A percentile compares a stretch with the other conserved stretches of the same genome.
These are phyloP conservation scores for Fusarium torreyae DNA, from an alignment of 2,329 filamentous ascomycete genomes.

Conservation along the genomic window DNA sequence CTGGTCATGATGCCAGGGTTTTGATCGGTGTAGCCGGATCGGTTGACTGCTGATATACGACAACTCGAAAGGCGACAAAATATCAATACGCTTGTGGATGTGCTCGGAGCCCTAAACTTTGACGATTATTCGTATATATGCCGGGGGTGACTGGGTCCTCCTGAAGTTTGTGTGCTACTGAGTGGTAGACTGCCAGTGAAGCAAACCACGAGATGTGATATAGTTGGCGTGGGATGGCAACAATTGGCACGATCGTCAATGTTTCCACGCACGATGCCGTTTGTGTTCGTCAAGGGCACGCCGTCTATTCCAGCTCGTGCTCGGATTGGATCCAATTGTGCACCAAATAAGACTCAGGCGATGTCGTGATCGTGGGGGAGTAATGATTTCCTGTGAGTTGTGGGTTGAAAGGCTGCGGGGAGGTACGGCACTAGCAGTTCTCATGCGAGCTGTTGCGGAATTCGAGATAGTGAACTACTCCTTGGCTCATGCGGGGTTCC, in stretches of 20 bases:
- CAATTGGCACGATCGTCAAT: constrained; percentile 16
- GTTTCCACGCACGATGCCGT: constrained; percentile 6
- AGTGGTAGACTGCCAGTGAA: constrained; percentile 1
- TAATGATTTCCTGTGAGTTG: constrained; percentile 44
- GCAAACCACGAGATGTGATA: constrained; percentile 12
- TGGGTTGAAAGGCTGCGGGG: constrained; percentile 34
- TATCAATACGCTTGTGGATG: constrained; percentile 4
- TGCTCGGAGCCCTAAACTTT: constrained; percentile 1
- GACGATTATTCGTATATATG: constrained; percentile 8
- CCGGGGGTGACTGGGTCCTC: constrained; percentile 6
- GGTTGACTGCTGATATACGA: constrained; percentile 10
- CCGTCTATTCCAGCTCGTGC: constrained; percentile 4
- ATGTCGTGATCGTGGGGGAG: constrained; percentile 49
- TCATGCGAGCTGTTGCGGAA: constrained; percentile 4
- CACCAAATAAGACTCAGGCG: constrained; percentile 35
- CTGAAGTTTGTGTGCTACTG: constrained; percentile 16
- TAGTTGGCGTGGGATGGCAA: constrained; percentile 16
- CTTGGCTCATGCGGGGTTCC: constrained; percentile 42
- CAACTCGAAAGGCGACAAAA: constrained; percentile 6
- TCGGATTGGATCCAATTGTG: constrained; percentile 28
- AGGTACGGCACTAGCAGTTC: constrained; percentile 39
- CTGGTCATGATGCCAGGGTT: constrained; percentile 48
- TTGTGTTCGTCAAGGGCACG: constrained; percentile 10
- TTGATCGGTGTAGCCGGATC: constrained; percentile 24
- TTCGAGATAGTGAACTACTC: constrained; percentile 34